Conservation (phyloP, 108 stramenopile species). For the Asterionellopsis glacialis region DNA sequence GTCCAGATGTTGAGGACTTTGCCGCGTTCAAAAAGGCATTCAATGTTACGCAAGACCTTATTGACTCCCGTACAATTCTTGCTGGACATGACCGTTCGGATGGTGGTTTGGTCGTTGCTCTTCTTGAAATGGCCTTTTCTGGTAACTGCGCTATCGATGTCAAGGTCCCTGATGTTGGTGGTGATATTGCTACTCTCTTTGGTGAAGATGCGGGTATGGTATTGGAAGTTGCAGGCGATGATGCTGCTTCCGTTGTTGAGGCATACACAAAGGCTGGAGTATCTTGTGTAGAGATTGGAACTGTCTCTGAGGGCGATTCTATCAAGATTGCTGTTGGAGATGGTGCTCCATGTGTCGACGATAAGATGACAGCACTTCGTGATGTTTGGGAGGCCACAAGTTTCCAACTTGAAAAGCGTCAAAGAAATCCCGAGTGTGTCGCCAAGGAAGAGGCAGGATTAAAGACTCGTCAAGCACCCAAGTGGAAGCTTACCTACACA, state of each 20-base stretch:
- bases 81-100: constrained; percentile 97
- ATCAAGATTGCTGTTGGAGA: constrained; percentile 83
- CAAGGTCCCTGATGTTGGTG: constrained; percentile 57
- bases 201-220: constrained; percentile 96
- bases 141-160: constrained; percentile 95
- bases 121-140: constrained; percentile 98
- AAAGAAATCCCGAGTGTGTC: constrained; percentile 92
- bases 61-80: constrained; percentile 72
- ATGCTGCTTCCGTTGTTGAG: constrained; percentile 54
- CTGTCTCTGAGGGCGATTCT: constrained; percentile 64
- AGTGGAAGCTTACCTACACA: constrained; percentile 82
- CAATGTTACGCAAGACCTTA: constrained; percentile 84
- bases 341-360: constrained; percentile 61
- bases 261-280: constrained; percentile 68
- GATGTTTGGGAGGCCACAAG: constrained; percentile 99
- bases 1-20: constrained; percentile 92
- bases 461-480: constrained; percentile 70
- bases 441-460: constrained; percentile 86
- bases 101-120: constrained; percentile 86
- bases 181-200: constrained; percentile 81
- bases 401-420: constrained; percentile 91
- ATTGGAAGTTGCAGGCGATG: constrained; percentile 69
- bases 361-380: constrained; percentile 86
- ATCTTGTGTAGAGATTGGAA: constrained; percentile 73
- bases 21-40: constrained; percentile 80